Conservation (phyloP, 768 basidiomycete species). For the Tulasnella sp. region DNA sequence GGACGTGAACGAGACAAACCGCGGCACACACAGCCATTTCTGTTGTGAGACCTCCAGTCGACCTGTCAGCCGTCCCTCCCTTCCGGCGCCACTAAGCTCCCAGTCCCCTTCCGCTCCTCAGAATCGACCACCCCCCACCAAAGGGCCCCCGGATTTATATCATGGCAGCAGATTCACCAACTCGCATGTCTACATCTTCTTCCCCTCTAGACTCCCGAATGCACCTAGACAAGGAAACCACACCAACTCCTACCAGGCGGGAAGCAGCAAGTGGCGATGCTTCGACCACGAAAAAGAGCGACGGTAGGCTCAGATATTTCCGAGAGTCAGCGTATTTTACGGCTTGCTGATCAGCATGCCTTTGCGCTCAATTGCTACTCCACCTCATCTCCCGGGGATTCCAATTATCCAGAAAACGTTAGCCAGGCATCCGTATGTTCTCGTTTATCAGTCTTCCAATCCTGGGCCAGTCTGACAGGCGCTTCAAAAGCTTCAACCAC, state of each 20-base stretch:
- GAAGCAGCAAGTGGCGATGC: background rate
- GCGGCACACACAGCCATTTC: constrained; percentile 3
- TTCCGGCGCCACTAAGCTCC: background rate
- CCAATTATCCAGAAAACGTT: constrained; percentile 1
- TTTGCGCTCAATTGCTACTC: background rate
- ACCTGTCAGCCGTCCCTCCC: constrained; percentile 1
- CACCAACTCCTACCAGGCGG: background rate
- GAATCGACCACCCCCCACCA: background rate
- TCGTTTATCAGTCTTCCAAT: background rate
- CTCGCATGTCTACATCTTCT: background rate
- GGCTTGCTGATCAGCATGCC: background rate
- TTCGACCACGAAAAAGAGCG: background rate
- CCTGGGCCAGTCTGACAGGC: background rate
- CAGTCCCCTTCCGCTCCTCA: background rate
- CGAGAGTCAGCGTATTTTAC: background rate
- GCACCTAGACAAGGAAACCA: background rate
- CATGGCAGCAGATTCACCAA: background rate
- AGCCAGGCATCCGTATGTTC: background rate
- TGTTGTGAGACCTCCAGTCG: background rate
- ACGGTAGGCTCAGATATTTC: background rate
- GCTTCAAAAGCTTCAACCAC: background rate
- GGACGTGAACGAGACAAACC: background rate
- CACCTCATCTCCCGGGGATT: background rate
- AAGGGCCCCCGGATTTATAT: background rate
- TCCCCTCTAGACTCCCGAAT: background rate